Base-by-base conservation (phyloP, 192 early-diverging fungal species). In the Coemansia javaensis region DNA sequence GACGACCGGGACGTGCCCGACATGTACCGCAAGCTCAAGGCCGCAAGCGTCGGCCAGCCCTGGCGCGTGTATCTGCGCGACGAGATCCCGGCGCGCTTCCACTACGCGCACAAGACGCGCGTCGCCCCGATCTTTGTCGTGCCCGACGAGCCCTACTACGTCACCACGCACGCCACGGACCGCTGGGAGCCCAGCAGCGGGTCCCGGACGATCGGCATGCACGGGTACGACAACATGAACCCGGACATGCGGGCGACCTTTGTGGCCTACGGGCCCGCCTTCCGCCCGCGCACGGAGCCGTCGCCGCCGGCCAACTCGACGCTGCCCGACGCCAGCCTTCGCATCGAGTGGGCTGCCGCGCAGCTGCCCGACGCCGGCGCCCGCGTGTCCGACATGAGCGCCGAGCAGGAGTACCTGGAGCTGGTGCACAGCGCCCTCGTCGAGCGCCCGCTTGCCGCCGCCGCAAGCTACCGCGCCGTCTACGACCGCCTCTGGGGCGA, bases 161-260 rank as follows among this genome's bases (percentile, higher is more conserved):
- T 87, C 53, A 71, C 77, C 3, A 78, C 50, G 7, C 53, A 14
- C 44, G 56, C 34, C 10, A 38, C 39, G 12, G 53, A 62, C 50
- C 49, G 16, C 54, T 40, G 17, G 18, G n/a, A 27, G 17, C 14
- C 11, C 18, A 32, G 27, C 32, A 25, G 22, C 11, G 21, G 47
- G 44, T 11, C 52, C 49, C 11, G 40, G 53, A 0, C 66, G 2
- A 55, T 59, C 22, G 93, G 91, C 14, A 73, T 79, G 21, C 94
- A 97, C 60, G 94, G 94, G 7, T 97, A 90, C 69, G 87, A 93
- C 53, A 78, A 86, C 64, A 30, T 75, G 50, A 53, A 81, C 25
- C 59, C 68, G 4, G 81, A 87, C 13, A 97, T 97, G 90, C 77
- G 87, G 7, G 86, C 89, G 2, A 85, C 90, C 9, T 91, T 93